Evolutionary conservation across 2,329 filamentous ascomycete genomes (phyloP).

Genomic region (Xylariaceae sp.): DNA sequence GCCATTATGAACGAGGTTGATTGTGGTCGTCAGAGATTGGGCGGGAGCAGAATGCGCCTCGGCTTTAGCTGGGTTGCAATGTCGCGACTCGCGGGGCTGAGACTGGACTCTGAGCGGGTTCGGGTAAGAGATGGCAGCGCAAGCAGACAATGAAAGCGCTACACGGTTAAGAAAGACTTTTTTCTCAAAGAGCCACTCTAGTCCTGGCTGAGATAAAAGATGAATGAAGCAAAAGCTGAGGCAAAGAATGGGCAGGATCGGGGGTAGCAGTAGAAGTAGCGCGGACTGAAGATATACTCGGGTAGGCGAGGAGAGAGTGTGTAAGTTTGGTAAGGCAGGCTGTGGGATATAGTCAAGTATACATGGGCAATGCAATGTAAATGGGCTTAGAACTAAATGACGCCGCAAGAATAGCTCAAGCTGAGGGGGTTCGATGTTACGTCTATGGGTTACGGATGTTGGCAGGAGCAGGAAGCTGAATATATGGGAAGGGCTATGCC

Average conservation of each 20-base stretch:
- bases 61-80: not conserved
- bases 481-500: not conserved
- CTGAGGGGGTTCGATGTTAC: conserved; percentile 18
- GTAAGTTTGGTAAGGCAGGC: conserved; percentile 20
- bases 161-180: conserved; percentile 3
- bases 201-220: conserved; percentile 4
- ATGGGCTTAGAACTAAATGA: not conserved
- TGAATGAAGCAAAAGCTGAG: conserved; percentile 6
- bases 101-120: not conserved
- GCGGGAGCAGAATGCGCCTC: not conserved
- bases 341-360: conserved; percentile 18
- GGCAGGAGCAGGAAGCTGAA: not conserved
- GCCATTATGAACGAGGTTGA: conserved; percentile 32
- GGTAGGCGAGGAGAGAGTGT: conserved; percentile 14
- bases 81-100: conserved; percentile 2
- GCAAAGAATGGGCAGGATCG: conserved; percentile 18
- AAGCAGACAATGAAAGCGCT: conserved; percentile 14
- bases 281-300: conserved; percentile 15
- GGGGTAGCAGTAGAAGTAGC: conserved; percentile 22
- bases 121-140: not conserved
- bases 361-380: conserved; percentile 9
- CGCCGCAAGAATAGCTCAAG: not conserved
- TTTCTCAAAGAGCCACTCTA: conserved; percentile 3
- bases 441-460: conserved; percentile 9
- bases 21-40: not conserved